Base-by-base conservation (phyloP, 2,329 filamentous ascomycete species). In the Trichoderma breve region DNA sequence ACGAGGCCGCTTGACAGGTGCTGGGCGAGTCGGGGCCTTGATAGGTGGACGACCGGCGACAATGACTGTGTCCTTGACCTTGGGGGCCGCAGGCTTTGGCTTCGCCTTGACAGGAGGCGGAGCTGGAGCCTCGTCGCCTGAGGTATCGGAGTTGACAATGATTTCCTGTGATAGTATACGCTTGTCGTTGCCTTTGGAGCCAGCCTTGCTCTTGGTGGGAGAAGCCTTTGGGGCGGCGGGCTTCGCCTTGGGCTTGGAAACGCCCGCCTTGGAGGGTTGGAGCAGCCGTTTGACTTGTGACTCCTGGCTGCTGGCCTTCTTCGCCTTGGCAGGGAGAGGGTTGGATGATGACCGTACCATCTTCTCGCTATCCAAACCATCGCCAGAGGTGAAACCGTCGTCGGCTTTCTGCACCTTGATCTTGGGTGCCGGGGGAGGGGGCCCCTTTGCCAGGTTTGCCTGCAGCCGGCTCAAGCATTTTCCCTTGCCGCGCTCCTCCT, bases 381-480 rank as follows among this genome's bases (percentile, higher is more conserved):
- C 85, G 72, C 80, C 82, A 60, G 81, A 80, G 15, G 80, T 81
- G 26, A 80, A 81, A 58, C 77, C 81, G 15, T 86, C 86, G 24
- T 90, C 87, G 9, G 81, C 80, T 75, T 86, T 87, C 71, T 87
- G 84, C 6, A 83, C 80, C 73, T 85, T 84, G 74, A 84, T 83
- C 77, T 86, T 88, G 1, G 87, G 83, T 4, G 83, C 79, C n/a
- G 51, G 82, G 2, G 87, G 83, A 4, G 83, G 79, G n/a, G 64
- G 82, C 2, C 85, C 85, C 77, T 86, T 87, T 63, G 86, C 88
- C 58, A 91, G 83, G 11, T 85, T 84, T 12, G 85, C 87, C 74
- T 91, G 89, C 9, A 91, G 80, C 75, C 87, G 89, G 80, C 89
- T 91, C 39, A 91, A 80, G 65, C 86, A 87, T 65, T 87, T 90